Evolutionary conservation across 2,329 filamentous ascomycete genomes (phyloP), one percentile per base, ranked within the genome.

Genomic region (Emmonsiellopsis sp.): DNA sequence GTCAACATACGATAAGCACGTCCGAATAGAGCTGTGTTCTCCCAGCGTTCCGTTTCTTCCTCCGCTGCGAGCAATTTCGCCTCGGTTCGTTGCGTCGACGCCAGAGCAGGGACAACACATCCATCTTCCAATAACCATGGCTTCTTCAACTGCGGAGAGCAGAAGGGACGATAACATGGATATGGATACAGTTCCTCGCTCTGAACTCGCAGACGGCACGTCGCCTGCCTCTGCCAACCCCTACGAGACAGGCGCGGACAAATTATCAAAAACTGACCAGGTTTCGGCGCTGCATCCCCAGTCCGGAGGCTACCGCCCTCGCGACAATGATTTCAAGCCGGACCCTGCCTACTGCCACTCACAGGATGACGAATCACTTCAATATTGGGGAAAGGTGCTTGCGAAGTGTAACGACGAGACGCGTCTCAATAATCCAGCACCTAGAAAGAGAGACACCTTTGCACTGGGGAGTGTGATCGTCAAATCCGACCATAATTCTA

Each of bases 301-400:
- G 5, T 69, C 68, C 57, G 67, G 68, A 21, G 67, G 67, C 14
- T 71, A 70, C 55, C 53, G 57, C 17, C 64, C 67, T 9, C 61
- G 59, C 17, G 54, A 60, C 32, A 62, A 63, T 50, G 69, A 72
- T 54, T 72, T 72, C 56, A 62, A 58, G 32, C 68, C 69, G 42
- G 63, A 59, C 42, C 61, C 66, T 49, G 61, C 61, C 47, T 58
- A 63, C 45, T 71, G 68, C 65, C 62, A 65, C 48, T 61, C 62
- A 27, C 59, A 63, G 13, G 62, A 67, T 46, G 60, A 64, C 3
- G 61, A 65, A 17, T 58, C 58, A 13, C 62, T 59, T 42, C 43
- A 60, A 14, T 71, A 70, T 53, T 72, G 70, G 70, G 63, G 69
- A 53, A 58, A 59, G 5, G 56, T 67, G 7, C 63, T 70, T 52